These are phyloP conservation scores for Simplicillium sp. DNA, from an alignment of 2,329 filamentous ascomycete genomes.

Conservation along the genomic window DNA sequence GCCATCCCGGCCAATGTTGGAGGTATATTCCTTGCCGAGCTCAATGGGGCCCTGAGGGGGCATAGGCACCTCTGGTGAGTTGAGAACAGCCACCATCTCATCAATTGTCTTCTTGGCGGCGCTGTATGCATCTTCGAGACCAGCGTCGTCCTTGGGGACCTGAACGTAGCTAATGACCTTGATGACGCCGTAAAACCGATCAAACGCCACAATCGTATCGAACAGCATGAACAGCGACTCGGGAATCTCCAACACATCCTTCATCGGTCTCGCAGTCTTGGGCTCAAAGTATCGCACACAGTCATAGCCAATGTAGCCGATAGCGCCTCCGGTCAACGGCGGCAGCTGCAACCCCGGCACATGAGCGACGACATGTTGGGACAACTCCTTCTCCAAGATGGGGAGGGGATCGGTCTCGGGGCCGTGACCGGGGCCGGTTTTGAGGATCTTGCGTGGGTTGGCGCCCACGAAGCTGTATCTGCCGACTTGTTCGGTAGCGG, in stretches of 20 bases:
- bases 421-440: constrained; percentile 81
- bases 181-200: constrained; percentile 58
- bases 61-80: constrained; percentile 64
- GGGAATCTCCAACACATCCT: constrained; percentile 80
- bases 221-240: constrained; percentile 97
- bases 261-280: constrained; percentile 80
- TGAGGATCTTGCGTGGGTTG: constrained; percentile 68
- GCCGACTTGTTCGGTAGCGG: constrained; percentile 85
- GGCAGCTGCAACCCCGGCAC: constrained; percentile 78
- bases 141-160: constrained; percentile 31
- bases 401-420: constrained; percentile 77
- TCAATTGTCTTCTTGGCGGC: constrained; percentile 56
- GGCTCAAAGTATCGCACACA: constrained; percentile 98
- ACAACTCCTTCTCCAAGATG: constrained; percentile 70
- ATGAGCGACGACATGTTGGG: constrained; percentile 67
- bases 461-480: constrained; percentile 93
- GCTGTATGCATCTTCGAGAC: constrained; percentile 47
- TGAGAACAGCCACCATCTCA: constrained; percentile 60
- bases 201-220: constrained; percentile 88
- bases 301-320: constrained; percentile 96
- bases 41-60: constrained; percentile 67
- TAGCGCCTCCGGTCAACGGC: constrained; percentile 80
- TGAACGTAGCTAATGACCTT: constrained; percentile 65
- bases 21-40: constrained; percentile 70
- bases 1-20: constrained; percentile 80